Percentiles rank a stretch among this genome's conserved stretches.
phyloP scores from a whole-genome alignment of 2,329 filamentous ascomycete species.

The Grosmannia serpens region DNA sequence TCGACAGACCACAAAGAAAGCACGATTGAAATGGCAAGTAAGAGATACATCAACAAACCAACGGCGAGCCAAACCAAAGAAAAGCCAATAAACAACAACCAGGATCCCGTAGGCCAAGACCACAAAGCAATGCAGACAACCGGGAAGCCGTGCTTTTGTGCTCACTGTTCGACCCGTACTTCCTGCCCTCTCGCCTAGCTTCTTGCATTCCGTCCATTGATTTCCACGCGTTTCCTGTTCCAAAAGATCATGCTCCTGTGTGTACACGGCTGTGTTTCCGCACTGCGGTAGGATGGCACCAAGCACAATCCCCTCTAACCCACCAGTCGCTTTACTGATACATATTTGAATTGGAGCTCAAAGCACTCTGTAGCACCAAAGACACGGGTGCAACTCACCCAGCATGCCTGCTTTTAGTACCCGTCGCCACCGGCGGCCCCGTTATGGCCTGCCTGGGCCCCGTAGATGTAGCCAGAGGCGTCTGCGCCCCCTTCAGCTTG shows the following conservation, averaged over 20 bases:
- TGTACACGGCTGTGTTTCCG: constrained; percentile 5
- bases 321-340: constrained; percentile 6
- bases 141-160: neutral
- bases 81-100: neutral
- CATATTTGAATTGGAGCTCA: constrained; percentile 1
- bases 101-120: neutral
- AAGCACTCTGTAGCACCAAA: neutral
- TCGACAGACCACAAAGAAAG: constrained; percentile 4
- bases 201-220: neutral
- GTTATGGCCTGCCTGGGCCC: constrained; percentile 44
- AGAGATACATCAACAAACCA: neutral
- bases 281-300: neutral
- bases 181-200: neutral
- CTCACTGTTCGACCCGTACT: constrained; percentile 1
- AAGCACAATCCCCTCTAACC: neutral
- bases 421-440: constrained; percentile 40
- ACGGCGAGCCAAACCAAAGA: neutral
- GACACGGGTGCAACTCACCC: neutral
- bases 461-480: constrained; percentile 38
- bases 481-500: constrained; percentile 31
- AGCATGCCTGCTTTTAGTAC: constrained; percentile 26
- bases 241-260: neutral
- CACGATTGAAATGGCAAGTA: neutral
- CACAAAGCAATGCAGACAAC: neutral
- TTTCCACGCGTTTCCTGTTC: neutral